Percentiles rank a stretch among this genome's conserved stretches.
Evolutionary conservation across 2,329 filamentous ascomycete genomes (phyloP).

Genomic region (Ophiostoma ulmi): DNA sequence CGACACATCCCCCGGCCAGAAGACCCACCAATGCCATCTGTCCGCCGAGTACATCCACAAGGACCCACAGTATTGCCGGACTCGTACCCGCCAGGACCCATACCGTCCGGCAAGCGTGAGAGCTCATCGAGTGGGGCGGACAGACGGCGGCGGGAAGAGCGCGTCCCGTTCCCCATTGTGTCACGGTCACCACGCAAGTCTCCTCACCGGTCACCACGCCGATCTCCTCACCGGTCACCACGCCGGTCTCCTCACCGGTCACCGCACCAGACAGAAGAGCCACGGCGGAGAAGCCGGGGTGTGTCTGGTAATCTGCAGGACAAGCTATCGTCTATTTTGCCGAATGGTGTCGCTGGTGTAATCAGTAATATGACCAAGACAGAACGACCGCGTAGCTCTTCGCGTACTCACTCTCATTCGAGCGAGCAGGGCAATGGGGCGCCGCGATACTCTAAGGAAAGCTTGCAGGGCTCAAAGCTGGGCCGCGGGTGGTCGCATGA

Average conservation of each 20-base stretch:
- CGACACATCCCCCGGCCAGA: conserved; percentile 22
- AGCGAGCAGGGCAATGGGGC: conserved; percentile 14
- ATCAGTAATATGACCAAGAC: conserved; percentile 29
- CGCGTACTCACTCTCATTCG: conserved; percentile 24
- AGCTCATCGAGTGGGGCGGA: conserved; percentile 26
- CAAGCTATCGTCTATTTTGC: conserved; percentile 42
- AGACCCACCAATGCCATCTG: conserved; percentile 30
- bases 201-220: too few species aligned
- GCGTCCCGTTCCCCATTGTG: background rate
- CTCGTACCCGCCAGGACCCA: conserved; percentile 30
- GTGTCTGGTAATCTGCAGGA: conserved; percentile 40
- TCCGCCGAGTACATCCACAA: conserved; percentile 34
- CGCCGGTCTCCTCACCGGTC: conserved; percentile 22
- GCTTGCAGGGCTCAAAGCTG: conserved; percentile 39
- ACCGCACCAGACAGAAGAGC: conserved; percentile 34
- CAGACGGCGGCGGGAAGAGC: conserved; percentile 23
- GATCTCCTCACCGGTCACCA: background rate
- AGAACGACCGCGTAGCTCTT: conserved; percentile 32
- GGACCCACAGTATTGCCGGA: conserved; percentile 29
- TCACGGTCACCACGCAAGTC: conserved; percentile 4
- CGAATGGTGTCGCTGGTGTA: conserved; percentile 31
- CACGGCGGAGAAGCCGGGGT: conserved; percentile 35
- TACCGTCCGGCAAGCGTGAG: conserved; percentile 18
- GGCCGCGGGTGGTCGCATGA: conserved; percentile 42
- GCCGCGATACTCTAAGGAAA: conserved; percentile 39